Evolutionary conservation across 768 basidiomycete genomes (phyloP), one percentile per base, ranked within the genome.

Genomic region (Tulasnella sp.): DNA sequence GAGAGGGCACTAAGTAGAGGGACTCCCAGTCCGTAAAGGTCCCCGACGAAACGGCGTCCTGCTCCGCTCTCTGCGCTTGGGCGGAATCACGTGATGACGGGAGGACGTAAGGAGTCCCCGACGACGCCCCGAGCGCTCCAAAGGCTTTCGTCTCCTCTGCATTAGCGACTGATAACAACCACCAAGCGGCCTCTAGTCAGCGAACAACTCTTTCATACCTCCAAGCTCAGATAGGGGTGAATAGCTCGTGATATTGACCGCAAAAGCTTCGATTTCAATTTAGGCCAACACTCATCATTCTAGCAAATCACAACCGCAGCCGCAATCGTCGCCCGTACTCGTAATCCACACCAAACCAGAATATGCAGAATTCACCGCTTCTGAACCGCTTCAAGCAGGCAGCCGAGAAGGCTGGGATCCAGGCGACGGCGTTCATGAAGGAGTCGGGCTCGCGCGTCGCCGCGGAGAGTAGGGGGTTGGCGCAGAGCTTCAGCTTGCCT

Each of bases 401-500:
- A 8, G 95, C 95, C 0, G 90, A 92, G 86, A 94, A 95, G 85
- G 95, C 95, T 1, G 91, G 92, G 37, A 87, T 92, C 0, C 95
- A 96, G 83, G 96, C 96, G 0, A 89, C 92, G 0, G 91, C 93
- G 0, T 93, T 96, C 83, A 87, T 92, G 14, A 92, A 90, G 81
- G 89, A 92, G 24, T 90, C 92, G 82, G 89, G 90, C 2, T 90
- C 87, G 75, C 92, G 92, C 82, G 89, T 95, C 9, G 93, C 93
- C 20, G 91, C 89, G 76, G 94, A 93, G 75, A 93, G 93, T 0
- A 88, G 91, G 82, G 92, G 93, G 75, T 92, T 96, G 79, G 93
- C 93, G 0, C 94, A 96, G 81, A 91, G 92, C 5, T 98, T 98
- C 87, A 92, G 90, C 58, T 89, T 98, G 34, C 96, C 96, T 31